Percentiles rank a stretch among this genome's conserved stretches.
Evolutionary conservation across 2,329 filamentous ascomycete species (phyloP).

Genomic region (Thielaviopsis euricoi): DNA sequence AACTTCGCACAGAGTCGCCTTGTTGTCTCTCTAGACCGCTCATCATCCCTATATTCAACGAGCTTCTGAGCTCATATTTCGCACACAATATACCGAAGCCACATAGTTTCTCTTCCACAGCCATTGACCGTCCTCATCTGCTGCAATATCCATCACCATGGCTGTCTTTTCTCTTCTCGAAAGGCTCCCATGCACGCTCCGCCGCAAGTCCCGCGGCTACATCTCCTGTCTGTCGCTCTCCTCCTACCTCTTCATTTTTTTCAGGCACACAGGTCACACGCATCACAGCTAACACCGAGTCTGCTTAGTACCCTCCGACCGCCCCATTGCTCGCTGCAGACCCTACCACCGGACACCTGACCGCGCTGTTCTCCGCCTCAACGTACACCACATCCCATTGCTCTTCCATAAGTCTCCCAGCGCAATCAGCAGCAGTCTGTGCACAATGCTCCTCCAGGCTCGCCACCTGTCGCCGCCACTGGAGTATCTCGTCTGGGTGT

Average conservation of each 20-base stretch:
- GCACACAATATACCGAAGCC: too few relatives aligned
- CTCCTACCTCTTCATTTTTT: not conserved
- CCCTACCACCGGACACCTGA: not conserved
- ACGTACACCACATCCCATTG: not conserved
- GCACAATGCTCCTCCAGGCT: conserved; percentile 1
- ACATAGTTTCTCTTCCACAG: not conserved
- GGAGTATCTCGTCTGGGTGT: conserved; percentile 3
- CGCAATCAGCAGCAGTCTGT: not conserved
- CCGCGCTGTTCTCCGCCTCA: not conserved
- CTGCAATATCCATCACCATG: not conserved
- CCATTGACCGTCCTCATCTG: too few relatives aligned
- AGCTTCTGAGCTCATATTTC: too few relatives aligned
- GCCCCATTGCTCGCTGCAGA: not conserved
- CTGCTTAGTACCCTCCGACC: not conserved
- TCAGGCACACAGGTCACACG: too few relatives aligned
- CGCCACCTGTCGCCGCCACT: conserved; percentile 4
- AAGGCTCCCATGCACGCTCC: not conserved
- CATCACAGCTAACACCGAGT: not conserved
- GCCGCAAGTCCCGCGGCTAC: not conserved
- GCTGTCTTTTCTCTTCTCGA: not conserved
- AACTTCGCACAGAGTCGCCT: too few relatives aligned
- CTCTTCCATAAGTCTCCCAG: not conserved
- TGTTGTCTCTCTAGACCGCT: too few relatives aligned
- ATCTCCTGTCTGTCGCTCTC: not conserved
- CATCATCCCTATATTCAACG: too few relatives aligned